phyloP scores from a whole-genome alignment of 2,329 filamentous ascomycete species.

The Aspergillus quadrilineatus region DNA sequence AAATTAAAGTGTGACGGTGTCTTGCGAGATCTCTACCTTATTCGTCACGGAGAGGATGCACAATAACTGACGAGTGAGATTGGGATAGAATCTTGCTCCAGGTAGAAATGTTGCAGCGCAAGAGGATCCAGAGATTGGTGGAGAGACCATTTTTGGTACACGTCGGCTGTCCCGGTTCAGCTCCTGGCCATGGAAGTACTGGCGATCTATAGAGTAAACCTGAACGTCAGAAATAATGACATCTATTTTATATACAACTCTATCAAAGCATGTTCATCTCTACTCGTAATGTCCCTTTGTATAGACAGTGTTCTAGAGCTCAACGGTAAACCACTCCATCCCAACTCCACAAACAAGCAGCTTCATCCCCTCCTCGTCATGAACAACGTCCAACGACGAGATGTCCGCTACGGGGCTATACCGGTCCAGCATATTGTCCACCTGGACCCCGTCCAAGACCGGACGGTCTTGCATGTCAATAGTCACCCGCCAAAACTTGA shows the following conservation, averaged over 20 bases:
- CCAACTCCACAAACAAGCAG: conserved; percentile 52
- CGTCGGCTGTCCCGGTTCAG: too few species aligned
- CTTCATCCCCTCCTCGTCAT: conserved; percentile 17
- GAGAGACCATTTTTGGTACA: too few species aligned
- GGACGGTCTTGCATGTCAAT: conserved; percentile 25
- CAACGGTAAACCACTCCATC: conserved; percentile 45
- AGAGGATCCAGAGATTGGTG: too few species aligned
- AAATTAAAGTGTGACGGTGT: too few species aligned
- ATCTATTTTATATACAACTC: conserved; percentile 1
- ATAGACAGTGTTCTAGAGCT: background rate
- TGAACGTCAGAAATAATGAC: too few species aligned
- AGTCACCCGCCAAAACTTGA: conserved; percentile 44
- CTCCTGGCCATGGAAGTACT: too few species aligned
- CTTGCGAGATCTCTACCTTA: too few species aligned
- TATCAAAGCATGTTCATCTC: background rate
- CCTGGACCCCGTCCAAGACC: conserved; percentile 23
- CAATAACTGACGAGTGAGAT: too few species aligned
- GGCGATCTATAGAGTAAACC: too few species aligned
- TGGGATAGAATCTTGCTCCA: too few species aligned
- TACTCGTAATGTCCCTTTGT: background rate
- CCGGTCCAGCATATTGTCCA: conserved; percentile 29
- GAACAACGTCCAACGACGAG: conserved; percentile 49
- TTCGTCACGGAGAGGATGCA: too few species aligned
- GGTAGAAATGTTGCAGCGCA: too few species aligned
- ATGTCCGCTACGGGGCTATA: conserved; percentile 58